These are phyloP conservation scores for Truncatella angustata DNA, from an alignment of 2,329 filamentous ascomycete genomes.

Conservation along the genomic window DNA sequence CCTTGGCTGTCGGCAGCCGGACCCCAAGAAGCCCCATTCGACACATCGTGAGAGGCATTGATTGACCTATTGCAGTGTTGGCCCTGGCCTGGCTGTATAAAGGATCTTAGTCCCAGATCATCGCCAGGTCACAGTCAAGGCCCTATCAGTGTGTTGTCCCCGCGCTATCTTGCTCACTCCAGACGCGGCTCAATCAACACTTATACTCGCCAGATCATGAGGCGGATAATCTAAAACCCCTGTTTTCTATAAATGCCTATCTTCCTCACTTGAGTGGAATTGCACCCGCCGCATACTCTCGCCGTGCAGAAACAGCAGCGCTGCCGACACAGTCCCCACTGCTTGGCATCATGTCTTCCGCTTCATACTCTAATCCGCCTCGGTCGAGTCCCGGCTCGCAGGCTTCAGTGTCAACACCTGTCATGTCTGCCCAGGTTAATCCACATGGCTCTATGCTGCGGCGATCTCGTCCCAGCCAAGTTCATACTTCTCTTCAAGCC, in stretches of 20 bases:
- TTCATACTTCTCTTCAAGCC: conserved; percentile 43
- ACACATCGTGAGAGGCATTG: conserved; percentile 12
- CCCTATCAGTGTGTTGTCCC: conserved; percentile 2
- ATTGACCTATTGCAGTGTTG: conserved; percentile 11
- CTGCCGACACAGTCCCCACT: conserved; percentile 23
- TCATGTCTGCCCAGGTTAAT: conserved; percentile 41
- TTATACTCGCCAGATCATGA: conserved; percentile 25
- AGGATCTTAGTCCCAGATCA: conserved; percentile 11
- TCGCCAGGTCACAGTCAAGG: conserved; percentile 6
- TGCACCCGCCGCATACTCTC: conserved; percentile 21
- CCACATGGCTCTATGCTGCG: conserved; percentile 38
- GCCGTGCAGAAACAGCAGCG: conserved; percentile 20
- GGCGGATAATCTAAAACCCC: conserved; percentile 25
- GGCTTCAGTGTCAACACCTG: conserved; percentile 30
- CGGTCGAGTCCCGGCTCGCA: conserved; percentile 26
- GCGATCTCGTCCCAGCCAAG: conserved; percentile 43
- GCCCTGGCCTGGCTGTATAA: conserved; percentile 11
- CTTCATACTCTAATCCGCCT: conserved; percentile 29
- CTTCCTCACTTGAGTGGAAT: conserved; percentile 9
- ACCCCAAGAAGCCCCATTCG: conserved; percentile 10
- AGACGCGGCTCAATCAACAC: background rate
- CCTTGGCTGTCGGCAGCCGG: conserved; percentile 5
- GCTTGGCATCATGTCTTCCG: conserved; percentile 31
- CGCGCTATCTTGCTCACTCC: conserved; percentile 5
- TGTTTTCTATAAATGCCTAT: conserved; percentile 25